Evolutionary conservation across 2,329 filamentous ascomycete genomes (phyloP), one percentile per base, ranked within the genome.

Genomic region (Xylaria sp.): DNA sequence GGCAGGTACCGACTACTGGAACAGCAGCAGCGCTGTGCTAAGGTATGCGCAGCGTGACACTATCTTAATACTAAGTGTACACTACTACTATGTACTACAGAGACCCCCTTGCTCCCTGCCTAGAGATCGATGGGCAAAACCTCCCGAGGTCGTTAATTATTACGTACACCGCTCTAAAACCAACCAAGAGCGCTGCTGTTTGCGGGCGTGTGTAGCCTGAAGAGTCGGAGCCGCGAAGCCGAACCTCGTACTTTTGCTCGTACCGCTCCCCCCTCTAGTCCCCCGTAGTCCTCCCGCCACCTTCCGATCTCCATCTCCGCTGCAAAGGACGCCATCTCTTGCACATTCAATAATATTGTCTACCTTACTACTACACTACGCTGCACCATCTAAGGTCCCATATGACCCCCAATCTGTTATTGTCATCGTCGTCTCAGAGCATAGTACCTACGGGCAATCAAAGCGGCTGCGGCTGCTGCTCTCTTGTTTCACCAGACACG

Each of bases 101-200:
- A 57, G 50, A 54, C 50, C 34, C 34, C 55, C 58, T 59, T 48
- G 55, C n/a, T 44, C 46, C 46, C 20, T 10, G 12, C 46, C 50
- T 37, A 18, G 25, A 18, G 67, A 58, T 62, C 50, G 52, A 63
- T 60, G 60, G 60, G 54, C 41, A 37, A 23, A 44, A 46, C 60
- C 41, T n/a, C 23, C 23, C 23, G 23, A 25, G 23, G 23, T 25
- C 6, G 15, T 58, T 51, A 56, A 57, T 52, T 59, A 52, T 59
- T 66, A 63, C 46, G 60, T 66, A 70, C 70, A 70, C 70, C 70
- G 70, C 70, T 65, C 57, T 41, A 37, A 66, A 58, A 50, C n/a
- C 63, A 44, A 69, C 50, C 41, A 46, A 34, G 25, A 28, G 23
- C 37, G 50, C 55, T 41, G 34, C 10, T 65, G 55, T 34, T 69